Evolutionary conservation across 2,329 filamentous ascomycete species (phyloP), one percentile per base, ranked within the genome.

Genomic region (Aspergillus candidus): DNA sequence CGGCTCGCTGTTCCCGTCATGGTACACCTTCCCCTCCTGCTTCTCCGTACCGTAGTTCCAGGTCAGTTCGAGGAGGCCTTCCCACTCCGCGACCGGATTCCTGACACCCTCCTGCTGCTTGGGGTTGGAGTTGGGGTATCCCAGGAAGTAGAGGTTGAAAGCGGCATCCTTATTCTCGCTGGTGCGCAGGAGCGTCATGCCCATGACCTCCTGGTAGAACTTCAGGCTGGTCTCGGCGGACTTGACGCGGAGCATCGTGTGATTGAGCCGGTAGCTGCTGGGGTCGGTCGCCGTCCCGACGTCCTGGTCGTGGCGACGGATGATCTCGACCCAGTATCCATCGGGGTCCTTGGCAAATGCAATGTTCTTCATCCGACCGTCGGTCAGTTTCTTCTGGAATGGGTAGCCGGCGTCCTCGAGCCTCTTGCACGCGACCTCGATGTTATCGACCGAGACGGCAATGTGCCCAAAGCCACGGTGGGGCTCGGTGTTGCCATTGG

Each of bases 71-170:
- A 97, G 75, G 32, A 97, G 67, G 1, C 91, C 93, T 67, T 97
- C 91, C 50, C 82, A 80, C 43, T 81, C 74, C 6, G 82, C 79
- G 10, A 80, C 76, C 6, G 77, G 72, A 46, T 78, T 83, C 22
- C 76, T 72, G 22, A 75, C 57, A 17, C 54, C 57, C 36, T 68
- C 74, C 32, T 76, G 71, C 6, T 78, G 69, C 34, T 73, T 62
- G 6, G 74, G 76, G 60, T 80, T 74, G 38, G 72, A 67, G 27
- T 72, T 77, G 1, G 78, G 76, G 60, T 96, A 98, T 14, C 83
- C 89, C 33, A 97, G 75, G 74, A 97, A 97, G 71, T 95, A 97
- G 17, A 96, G 75, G 57, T 89, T 94, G 72, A 96, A 97, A 15
- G 79, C 80, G 13, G 80, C 82, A 27, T 79, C 78, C 15, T 78